Base-by-base conservation (phyloP, 192 early-diverging fungal genomes). In the Backusella tarrabulga region DNA sequence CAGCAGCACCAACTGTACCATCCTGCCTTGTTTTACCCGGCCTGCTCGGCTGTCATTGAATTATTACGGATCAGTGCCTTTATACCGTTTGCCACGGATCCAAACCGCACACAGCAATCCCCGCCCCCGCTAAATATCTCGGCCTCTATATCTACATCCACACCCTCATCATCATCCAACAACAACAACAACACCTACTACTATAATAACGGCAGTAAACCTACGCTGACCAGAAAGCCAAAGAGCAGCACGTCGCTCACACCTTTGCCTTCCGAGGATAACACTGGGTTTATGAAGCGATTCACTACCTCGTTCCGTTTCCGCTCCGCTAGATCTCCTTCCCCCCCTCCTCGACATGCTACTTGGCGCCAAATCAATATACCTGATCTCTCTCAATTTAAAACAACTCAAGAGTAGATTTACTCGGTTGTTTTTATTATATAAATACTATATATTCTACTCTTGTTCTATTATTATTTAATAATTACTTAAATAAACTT, bases 61-160 rank as follows among this genome's bases (percentile, higher is more conserved):
- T 79, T 85, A 29, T 79, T 85, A 74, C 70, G 79, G 7, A 67
- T 54, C 21, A 71, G 69, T 40, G 52, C 73, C 23, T 80, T 75
- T 76, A 68, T 76, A 68, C 75, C 75, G 1, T 76, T 76, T 70
- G 75, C 68, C 6, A 70, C 75, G 0, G 68, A 76, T 36, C 75
- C 46, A 14, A 54, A 56, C 21, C 41, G 74, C 15, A 17, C 60
- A 42, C n/a, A 32, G 32, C 32, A 21, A 46, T 29, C 36, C 7
- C 36, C 32, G 32, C 32, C 46, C 6, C 46, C 46, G n/a, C 7
- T 50, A n/a, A 50, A n/a, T 4, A 26, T 60, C 23, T 60, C 54
- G 9, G 54, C 54, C 8, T 60, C 54, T 60, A 60, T 60, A 60
- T 60, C 54, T 21, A 23, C 54, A 60, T 60, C 21, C 3, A 60